Base-by-base conservation (phyloP, 179 eudicot genomes). In the Corrigiola litoralis region DNA sequence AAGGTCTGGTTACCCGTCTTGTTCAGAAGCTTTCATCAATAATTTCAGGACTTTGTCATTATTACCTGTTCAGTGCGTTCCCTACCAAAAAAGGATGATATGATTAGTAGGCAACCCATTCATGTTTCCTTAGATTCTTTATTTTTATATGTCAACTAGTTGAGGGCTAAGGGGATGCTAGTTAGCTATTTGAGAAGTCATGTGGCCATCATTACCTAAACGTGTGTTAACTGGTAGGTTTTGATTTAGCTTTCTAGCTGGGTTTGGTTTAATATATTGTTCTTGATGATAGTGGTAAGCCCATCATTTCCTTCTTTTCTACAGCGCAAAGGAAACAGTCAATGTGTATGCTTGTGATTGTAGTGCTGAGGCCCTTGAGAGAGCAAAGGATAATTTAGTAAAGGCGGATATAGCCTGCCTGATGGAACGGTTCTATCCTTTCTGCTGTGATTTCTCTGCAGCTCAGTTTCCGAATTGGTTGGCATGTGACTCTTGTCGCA, bases 291-390 rank as follows among this genome's bases (percentile, higher is more conserved):
- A 32, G 33, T 40, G 12, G 37, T 56, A 20, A 61, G 37, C 17
- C 18, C 48, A 24, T 48, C 57, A 38, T 62, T 23, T 9, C 55
- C 20, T 59, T 20, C 56, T 48, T 50, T 70, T 46, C 70, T 70
- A 37, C 72, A 92, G 98, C 44, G 73, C 73, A 46, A 88, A 73
- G 67, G 81, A 80, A 69, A 74, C 58, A 70, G 72, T 79, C 63
- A 59, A 4, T 25, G 87, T 94, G 11, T 94, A 81, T 56, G 90
- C 99, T 70, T 88, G 97, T 72, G 97, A 94, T 73, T 94, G 97
- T 67, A 90, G 99, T 75, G 24, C 25, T 34, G 92, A 90, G 81
- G 99, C 99, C 33, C 96, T 94, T 73, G 88, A 84, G 69, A 90
- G 96, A 77, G 81, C 83, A 36, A 79, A 73, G 69, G 89, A 86